Percentiles rank a stretch among this genome's conserved stretches.
phyloP scores from a whole-genome alignment of 2,329 filamentous ascomycete species.

The Neonectria coccinea region DNA sequence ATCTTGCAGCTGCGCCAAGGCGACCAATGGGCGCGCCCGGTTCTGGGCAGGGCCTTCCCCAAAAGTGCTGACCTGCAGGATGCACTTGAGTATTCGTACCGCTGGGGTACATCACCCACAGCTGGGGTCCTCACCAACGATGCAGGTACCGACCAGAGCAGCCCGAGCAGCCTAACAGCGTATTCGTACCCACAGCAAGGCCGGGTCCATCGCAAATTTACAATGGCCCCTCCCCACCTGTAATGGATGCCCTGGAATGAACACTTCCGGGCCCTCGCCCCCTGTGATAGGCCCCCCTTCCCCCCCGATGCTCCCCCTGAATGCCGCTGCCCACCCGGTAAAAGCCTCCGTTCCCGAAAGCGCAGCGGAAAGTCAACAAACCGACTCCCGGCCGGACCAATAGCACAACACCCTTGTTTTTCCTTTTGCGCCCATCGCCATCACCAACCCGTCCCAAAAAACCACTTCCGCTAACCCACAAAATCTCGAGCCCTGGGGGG shows the following conservation, averaged over 20 bases:
- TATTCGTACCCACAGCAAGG: neutral
- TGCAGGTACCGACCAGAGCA: neutral
- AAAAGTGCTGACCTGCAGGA: neutral
- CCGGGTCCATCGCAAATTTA: neutral
- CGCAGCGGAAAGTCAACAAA: slow-evolving; percentile 19
- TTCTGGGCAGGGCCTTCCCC: neutral
- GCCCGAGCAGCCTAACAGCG: neutral
- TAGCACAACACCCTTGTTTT: slow-evolving; percentile 45
- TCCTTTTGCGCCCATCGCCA: slow-evolving; percentile 38
- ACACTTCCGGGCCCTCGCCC: slow-evolving; percentile 20
- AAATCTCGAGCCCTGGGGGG: slow-evolving; percentile 21
- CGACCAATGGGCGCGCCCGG: slow-evolving; percentile 13
- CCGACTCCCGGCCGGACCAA: slow-evolving; percentile 33
- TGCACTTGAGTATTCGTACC: neutral
- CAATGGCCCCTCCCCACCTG: slow-evolving; percentile 11
- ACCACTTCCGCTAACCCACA: slow-evolving; percentile 21
- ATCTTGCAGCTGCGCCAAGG: slow-evolving; percentile 30
- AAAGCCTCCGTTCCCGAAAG: slow-evolving; percentile 26
- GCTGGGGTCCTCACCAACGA: neutral
- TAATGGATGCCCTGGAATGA: slow-evolving; percentile 16
- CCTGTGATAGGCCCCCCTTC: slow-evolving; percentile 31
- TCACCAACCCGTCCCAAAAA: slow-evolving; percentile 1
- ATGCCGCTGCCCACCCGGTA: slow-evolving; percentile 25
- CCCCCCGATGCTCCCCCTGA: slow-evolving; percentile 27
- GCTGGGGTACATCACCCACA: neutral